phyloP scores from a whole-genome alignment of 2,329 filamentous ascomycete species.

The Pleurostoma richardsiae region DNA sequence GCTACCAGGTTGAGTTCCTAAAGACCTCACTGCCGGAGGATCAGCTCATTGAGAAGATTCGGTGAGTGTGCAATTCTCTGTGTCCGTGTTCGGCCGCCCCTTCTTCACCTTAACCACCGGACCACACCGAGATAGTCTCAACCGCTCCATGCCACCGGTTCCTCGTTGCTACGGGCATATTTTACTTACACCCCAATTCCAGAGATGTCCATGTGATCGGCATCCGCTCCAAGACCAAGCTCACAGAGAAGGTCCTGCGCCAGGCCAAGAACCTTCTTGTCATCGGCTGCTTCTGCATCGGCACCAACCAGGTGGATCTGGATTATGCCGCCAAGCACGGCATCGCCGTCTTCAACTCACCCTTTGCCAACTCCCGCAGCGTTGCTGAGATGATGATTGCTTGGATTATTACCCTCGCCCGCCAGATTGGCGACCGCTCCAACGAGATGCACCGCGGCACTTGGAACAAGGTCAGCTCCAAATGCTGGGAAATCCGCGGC shows the following conservation, averaged over 20 bases:
- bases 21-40: conserved; percentile 90
- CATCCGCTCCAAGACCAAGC: conserved; percentile 95
- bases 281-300: conserved; percentile 97
- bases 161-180: neutral
- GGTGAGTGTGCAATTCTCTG: conserved; percentile 46
- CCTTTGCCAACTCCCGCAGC: conserved; percentile 95
- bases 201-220: conserved; percentile 96
- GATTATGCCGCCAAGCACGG: conserved; percentile 77
- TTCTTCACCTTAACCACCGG: conserved; percentile 1
- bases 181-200: conserved; percentile 3
- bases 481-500: conserved; percentile 97
- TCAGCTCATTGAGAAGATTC: conserved; percentile 94
- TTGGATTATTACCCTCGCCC: conserved; percentile 86
- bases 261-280: conserved; percentile 94
- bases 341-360: conserved; percentile 98
- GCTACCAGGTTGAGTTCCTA: conserved; percentile 90
- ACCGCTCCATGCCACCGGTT: neutral
- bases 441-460: conserved; percentile 89
- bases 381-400: conserved; percentile 94
- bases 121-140: neutral
- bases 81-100: conserved; percentile 5
- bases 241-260: conserved; percentile 76
- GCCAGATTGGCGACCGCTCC: conserved; percentile 89
- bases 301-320: conserved; percentile 91
- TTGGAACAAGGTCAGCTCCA: conserved; percentile 97